These are phyloP conservation scores for Paramecium primaurelia DNA, from an alignment of 73 alveolate species.

Conservation along the genomic window DNA sequence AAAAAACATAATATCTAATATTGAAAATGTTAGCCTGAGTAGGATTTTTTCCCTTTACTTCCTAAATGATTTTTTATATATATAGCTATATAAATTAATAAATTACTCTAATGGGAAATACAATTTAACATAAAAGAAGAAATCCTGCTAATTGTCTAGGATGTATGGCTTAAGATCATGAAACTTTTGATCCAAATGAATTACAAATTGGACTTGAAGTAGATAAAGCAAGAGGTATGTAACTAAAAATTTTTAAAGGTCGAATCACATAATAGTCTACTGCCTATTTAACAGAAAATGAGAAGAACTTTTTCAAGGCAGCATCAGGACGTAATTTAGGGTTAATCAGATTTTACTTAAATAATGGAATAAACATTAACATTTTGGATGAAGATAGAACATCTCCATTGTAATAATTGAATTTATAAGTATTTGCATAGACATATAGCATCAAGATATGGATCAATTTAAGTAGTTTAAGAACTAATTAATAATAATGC, in stretches of 20 bases:
- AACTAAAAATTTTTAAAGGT: slow-evolving; percentile 57
- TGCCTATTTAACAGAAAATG: slow-evolving; percentile 70
- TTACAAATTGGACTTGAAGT: slow-evolving; percentile 39
- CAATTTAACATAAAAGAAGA: not conserved
- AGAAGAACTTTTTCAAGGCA: slow-evolving; percentile 72
- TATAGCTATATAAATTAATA: not conserved
- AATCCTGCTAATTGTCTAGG: slow-evolving; percentile 55
- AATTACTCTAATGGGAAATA: slow-evolving; percentile 40
- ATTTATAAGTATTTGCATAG: not conserved
- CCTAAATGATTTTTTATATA: not conserved
- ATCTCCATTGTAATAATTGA: slow-evolving; percentile 65
- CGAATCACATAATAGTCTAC: slow-evolving; percentile 72
- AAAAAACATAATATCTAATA: not conserved
- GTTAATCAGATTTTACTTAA: slow-evolving; percentile 71
- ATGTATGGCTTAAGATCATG: slow-evolving; percentile 49
- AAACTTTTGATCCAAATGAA: slow-evolving; percentile 48
- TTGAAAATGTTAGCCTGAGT: not conserved
- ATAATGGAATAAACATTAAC: slow-evolving; percentile 77
- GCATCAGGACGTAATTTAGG: slow-evolving; percentile 72
- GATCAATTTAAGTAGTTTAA: slow-evolving; percentile 75
- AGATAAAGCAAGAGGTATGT: slow-evolving; percentile 37
- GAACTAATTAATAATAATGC: slow-evolving; percentile 78
- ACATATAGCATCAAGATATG: slow-evolving; percentile 77
- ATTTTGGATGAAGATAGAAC: slow-evolving; percentile 83
- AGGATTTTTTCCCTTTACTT: not conserved